These are phyloP conservation scores for Dothideomycetes sp. DNA, from an alignment of 2,329 filamentous ascomycete species.

Conservation along the genomic window DNA sequence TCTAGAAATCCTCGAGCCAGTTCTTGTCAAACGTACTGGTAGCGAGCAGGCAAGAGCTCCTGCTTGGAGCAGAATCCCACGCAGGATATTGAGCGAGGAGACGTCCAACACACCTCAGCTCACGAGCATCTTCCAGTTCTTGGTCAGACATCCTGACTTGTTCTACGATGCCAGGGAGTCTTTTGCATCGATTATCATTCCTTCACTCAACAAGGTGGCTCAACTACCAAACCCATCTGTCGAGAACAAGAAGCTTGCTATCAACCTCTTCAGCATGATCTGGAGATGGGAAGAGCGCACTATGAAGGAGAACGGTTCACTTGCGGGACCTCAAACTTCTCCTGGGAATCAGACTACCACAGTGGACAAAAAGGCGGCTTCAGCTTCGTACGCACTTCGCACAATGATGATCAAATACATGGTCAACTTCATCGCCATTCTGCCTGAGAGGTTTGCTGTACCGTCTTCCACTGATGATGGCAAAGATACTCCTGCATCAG, in stretches of 20 bases:
- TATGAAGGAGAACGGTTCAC: slow-evolving; percentile 49
- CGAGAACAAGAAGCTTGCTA: slow-evolving; percentile 81
- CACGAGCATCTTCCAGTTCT: slow-evolving; percentile 94
- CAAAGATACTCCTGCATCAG: slow-evolving; percentile 45
- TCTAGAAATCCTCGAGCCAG: slow-evolving; percentile 87
- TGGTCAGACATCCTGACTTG: slow-evolving; percentile 82
- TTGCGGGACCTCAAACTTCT: slow-evolving; percentile 21
- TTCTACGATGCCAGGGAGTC: slow-evolving; percentile 95
- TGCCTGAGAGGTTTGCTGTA: slow-evolving; percentile 71
- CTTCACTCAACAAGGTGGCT: slow-evolving; percentile 80
- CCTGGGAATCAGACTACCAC: slow-evolving; percentile 16
- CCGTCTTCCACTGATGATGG: slow-evolving; percentile 49
- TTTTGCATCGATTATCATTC: slow-evolving; percentile 80
- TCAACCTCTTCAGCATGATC: slow-evolving; percentile 84
- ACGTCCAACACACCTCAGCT: slow-evolving; percentile 92
- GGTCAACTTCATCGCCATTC: slow-evolving; percentile 84
- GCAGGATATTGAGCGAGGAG: slow-evolving; percentile 86
- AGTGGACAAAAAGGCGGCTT: slow-evolving; percentile 22
- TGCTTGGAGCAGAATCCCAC: slow-evolving; percentile 81
- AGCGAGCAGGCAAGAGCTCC: slow-evolving; percentile 59
- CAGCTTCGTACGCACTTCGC: slow-evolving; percentile 47
- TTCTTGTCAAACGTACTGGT: slow-evolving; percentile 75
- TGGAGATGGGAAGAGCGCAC: slow-evolving; percentile 88
- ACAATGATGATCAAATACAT: slow-evolving; percentile 87
- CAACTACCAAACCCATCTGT: slow-evolving; percentile 73